phyloP scores from a whole-genome alignment of 164 flowering plant species.

The Stephania cephalantha region DNA sequence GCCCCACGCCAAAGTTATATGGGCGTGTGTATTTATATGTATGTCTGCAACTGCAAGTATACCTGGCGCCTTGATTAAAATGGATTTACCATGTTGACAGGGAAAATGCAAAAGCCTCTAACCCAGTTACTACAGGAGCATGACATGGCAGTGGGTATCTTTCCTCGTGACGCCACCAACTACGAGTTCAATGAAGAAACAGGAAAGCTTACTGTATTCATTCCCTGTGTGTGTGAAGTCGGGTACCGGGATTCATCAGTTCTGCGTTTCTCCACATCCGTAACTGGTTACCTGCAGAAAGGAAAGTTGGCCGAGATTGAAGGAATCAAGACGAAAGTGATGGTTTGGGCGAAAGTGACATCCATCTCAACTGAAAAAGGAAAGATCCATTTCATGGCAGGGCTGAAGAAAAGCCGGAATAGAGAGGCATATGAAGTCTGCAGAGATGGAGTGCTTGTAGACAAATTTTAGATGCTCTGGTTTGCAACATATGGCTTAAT shows the following conservation, averaged over 20 bases:
- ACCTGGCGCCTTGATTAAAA: background rate
- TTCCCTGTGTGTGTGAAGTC: conserved; percentile 78
- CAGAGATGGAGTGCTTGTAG: conserved; percentile 63
- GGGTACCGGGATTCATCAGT: conserved; percentile 87
- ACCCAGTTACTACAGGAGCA: conserved; percentile 75
- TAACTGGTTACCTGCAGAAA: conserved; percentile 79
- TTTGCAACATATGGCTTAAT: too few relatives aligned
- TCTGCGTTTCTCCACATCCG: conserved; percentile 58
- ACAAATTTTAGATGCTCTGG: conserved; percentile 45
- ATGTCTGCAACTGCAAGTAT: background rate
- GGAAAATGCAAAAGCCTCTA: conserved; percentile 87
- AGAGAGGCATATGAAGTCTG: conserved; percentile 76
- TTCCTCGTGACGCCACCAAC: conserved; percentile 91
- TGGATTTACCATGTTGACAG: conserved; percentile 26
- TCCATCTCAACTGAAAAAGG: conserved; percentile 57
- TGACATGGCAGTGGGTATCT: conserved; percentile 69
- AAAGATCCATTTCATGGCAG: conserved; percentile 62
- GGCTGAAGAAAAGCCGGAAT: conserved; percentile 62
- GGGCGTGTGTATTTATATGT: background rate
- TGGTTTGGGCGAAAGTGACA: conserved; percentile 86
- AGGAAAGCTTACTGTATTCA: conserved; percentile 67
- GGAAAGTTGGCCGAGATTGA: conserved; percentile 81
- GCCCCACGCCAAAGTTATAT: background rate
- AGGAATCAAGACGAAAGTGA: conserved; percentile 81
- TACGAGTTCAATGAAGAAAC: conserved; percentile 94